Base-by-base conservation (phyloP, 2,329 filamentous ascomycete genomes). In the Scleromitrula shiraiana region DNA sequence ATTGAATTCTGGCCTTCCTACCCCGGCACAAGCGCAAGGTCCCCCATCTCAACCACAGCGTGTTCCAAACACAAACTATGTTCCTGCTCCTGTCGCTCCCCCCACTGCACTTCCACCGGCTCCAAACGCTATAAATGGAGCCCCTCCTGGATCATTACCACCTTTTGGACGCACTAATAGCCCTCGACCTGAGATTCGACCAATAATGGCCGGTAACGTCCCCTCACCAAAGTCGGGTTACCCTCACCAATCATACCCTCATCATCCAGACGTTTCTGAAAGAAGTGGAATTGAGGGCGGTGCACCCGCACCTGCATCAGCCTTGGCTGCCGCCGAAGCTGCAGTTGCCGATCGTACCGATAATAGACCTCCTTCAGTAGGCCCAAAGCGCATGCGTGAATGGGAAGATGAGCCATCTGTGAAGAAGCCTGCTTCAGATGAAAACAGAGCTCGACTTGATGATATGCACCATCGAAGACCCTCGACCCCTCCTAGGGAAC, bases 221-320 rank as follows among this genome's bases (percentile, higher is more conserved):
- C 80, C 87, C n/a, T 96, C 91, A n/a, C 90, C 90, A 50, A 90
- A 89, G 61, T 85, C 88, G 32, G 82, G 80, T 7, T 95, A 93
- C 61, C 82, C 85, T 5, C 87, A 90, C 60, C 86, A 87, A 53
- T 85, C 84, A 54, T 94, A 88, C 62, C 74, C 84, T 57, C 83
- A 86, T 55, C 87, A 88, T 56, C 78, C 79, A 38, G 86, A 89
- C 39, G 55, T 57, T 7, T 59, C 59, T 19, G 56, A 59, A 22
- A 53, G 57, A 45, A 58, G 60, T 45, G 62, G 58, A 5, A 63
- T 63, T 53, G 62, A 83, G 27, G 76, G 76, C 56, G 85, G 84
- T 53, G 81, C 82, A 19, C 81, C 84, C 41, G 66, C 78, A 10
- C 83, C 82, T 54, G 76, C 83, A 24, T 77, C 80, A 51, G 80